Evolutionary conservation across 805 yeast genomes (phyloP), one percentile per base, ranked within the genome.

Genomic region (Yamadazyma kitorensis): DNA sequence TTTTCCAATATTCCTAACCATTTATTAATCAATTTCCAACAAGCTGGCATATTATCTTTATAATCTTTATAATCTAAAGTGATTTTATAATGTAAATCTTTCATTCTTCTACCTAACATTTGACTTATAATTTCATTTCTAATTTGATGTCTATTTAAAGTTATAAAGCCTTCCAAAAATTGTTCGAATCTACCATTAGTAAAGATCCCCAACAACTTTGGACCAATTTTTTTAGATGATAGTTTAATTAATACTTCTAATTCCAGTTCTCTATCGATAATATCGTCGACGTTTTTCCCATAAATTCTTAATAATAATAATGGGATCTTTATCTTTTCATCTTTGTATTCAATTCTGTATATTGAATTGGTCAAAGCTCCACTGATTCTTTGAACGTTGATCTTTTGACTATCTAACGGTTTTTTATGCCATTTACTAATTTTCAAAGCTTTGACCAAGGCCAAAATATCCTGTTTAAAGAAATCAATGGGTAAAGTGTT

Each of bases 301-400:
- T 88, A 93, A 4, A 93, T 77, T 45, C 98, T 66, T 42, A 93
- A 63, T 27, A 93, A 61, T 22, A 93, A 62, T 8, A 78, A 62
- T 16, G 83, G 89, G 45, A 70, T 77, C 48, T 37, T 49, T n/a
- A 51, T 27, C 23, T 45, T 47, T 28, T 54, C 59, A 50, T 68
- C 51, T 46, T 59, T 43, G 34, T 84, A 80, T 48, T 74, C 81
- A 3, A 93, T 74, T 50, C 79, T 79, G 57, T 83, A 93, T 35
- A 91, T 84, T 21, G 89, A 82, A 57, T 93, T 93, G 14, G 98
- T 93, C 55, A 93, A 71, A 0, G 98, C 98, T 14, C 98, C 98
- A 23, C 86, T 76, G 31, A 93, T 86, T 44, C 96, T 72, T 25
- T 61, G 68, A 14, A 89, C 57, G 15, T 59, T 66, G 24, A 91